These are phyloP conservation scores for Ajuga reptans DNA, from an alignment of 305 asterid genomes.

Conservation along the genomic window DNA sequence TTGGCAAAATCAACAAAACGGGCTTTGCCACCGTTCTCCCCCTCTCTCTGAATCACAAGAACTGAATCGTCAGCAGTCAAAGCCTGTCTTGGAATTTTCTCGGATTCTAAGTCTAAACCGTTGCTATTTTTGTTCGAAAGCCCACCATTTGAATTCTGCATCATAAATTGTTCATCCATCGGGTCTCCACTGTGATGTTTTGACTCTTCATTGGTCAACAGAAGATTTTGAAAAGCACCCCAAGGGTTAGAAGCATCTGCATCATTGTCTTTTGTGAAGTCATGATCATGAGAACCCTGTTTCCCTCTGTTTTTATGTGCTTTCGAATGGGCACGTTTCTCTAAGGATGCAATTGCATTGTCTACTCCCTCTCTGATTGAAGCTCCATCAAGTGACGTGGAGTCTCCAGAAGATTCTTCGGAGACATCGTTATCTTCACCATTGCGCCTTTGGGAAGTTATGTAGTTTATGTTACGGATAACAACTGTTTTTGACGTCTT, in stretches of 20 bases:
- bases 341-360: conserved; percentile 50
- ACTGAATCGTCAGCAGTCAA: conserved; percentile 43
- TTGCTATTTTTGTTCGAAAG: conserved; percentile 22
- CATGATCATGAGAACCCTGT: conserved; percentile 21
- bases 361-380: conserved; percentile 57
- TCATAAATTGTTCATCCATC: conserved; percentile 35
- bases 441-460: conserved; percentile 53
- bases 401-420: conserved; percentile 41
- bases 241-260: conserved; percentile 38
- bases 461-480: conserved; percentile 81
- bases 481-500: conserved; percentile 65
- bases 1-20: conserved; percentile 37
- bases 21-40: conserved; percentile 26
- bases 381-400: conserved; percentile 36
- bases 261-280: conserved; percentile 18
- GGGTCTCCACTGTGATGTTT: conserved; percentile 27
- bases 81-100: conserved; percentile 32
- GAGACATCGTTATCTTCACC: conserved; percentile 44
- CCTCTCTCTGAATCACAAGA: conserved; percentile 36
- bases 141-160: conserved; percentile 29
- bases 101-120: conserved; percentile 31
- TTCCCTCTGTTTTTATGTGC: conserved; percentile 31
- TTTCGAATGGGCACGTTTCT: conserved; percentile 35
- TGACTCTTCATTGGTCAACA: conserved; percentile 50
- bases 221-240: conserved; percentile 69